These are phyloP conservation scores for Sclerotiophoma versabilis DNA, from an alignment of 2,329 filamentous ascomycete genomes.

Conservation along the genomic window DNA sequence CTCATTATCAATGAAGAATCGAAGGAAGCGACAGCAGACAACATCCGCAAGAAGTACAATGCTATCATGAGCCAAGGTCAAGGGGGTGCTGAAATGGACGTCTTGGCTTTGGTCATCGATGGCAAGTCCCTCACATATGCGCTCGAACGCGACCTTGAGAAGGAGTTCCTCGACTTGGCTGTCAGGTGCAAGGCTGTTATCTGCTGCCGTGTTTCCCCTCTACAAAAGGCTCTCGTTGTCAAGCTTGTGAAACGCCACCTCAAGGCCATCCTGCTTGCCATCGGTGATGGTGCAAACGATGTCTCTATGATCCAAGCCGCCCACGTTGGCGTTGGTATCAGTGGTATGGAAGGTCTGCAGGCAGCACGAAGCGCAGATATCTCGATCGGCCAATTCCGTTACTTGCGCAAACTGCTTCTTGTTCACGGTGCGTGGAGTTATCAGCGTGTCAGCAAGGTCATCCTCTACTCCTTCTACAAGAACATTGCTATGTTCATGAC, in stretches of 20 bases:
- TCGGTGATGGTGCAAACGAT: slow-evolving; percentile 97
- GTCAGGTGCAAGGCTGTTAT: slow-evolving; percentile 99
- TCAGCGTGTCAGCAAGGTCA: slow-evolving; percentile 94
- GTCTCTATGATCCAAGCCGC: slow-evolving; percentile 99
- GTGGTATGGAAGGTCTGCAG: slow-evolving; percentile 94
- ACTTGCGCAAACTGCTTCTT: slow-evolving; percentile 87
- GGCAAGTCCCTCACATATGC: slow-evolving; percentile 94
- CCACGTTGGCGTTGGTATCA: slow-evolving; percentile 97
- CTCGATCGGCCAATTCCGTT: slow-evolving; percentile 94
- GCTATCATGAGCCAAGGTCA: slow-evolving; percentile 85
- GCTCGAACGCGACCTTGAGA: slow-evolving; percentile 91
- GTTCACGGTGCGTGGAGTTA: slow-evolving; percentile 99
- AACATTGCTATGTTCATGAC: slow-evolving; percentile 99
- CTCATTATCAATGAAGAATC: slow-evolving; percentile 94
- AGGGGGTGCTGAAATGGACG: slow-evolving; percentile 79
- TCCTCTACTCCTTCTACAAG: slow-evolving; percentile 99
- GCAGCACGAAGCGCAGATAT: slow-evolving; percentile 95
- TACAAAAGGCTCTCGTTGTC: slow-evolving; percentile 96
- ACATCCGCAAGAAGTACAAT: slow-evolving; percentile 90
- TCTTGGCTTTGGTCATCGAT: slow-evolving; percentile 91
- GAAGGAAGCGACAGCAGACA: slow-evolving; percentile 79
- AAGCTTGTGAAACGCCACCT: slow-evolving; percentile 97
- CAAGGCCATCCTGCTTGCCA: slow-evolving; percentile 89
- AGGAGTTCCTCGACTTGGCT: slow-evolving; percentile 89
- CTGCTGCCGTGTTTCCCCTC: slow-evolving; percentile 91